phyloP scores from a whole-genome alignment of 1,139 yeast species.

The Diutina mesorugosa region DNA sequence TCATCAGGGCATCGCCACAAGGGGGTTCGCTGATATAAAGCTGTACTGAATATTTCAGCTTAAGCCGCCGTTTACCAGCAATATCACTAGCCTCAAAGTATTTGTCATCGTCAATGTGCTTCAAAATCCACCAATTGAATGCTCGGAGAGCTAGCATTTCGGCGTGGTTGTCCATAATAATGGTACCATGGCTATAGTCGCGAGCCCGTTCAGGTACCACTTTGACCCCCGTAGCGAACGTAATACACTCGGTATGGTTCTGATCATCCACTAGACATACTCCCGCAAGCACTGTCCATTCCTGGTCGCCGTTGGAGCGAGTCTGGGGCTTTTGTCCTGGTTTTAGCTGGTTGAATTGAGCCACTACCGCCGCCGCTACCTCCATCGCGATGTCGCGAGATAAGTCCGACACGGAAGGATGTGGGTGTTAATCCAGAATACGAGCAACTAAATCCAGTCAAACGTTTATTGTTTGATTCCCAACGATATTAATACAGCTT shows the following conservation, averaged over 20 bases:
- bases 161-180: slow-evolving; percentile 84
- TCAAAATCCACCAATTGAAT: slow-evolving; percentile 35
- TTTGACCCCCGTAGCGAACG: slow-evolving; percentile 76
- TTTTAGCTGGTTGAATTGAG: not conserved
- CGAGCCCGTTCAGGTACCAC: slow-evolving; percentile 42
- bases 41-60: slow-evolving; percentile 28
- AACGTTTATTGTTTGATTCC: too few relatives aligned
- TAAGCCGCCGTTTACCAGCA: slow-evolving; percentile 9
- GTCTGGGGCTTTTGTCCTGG: slow-evolving; percentile 33
- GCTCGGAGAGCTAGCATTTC: slow-evolving; percentile 64
- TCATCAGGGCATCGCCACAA: slow-evolving; percentile 84
- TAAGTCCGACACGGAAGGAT: too few relatives aligned
- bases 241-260: slow-evolving; percentile 12
- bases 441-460: too few relatives aligned
- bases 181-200: slow-evolving; percentile 35
- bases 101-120: slow-evolving; percentile 6
- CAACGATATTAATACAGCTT: too few relatives aligned
- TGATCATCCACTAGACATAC: slow-evolving; percentile 31
- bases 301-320: slow-evolving; percentile 51
- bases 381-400: not conserved
- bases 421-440: too few relatives aligned
- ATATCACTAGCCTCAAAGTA: not conserved
- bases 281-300: slow-evolving; percentile 82
- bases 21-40: slow-evolving; percentile 74
- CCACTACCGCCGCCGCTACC: not conserved